Evolutionary conservation across 768 basidiomycete genomes (phyloP), one percentile per base, ranked within the genome.

Genomic region (Lepiota brunneoincarnata): DNA sequence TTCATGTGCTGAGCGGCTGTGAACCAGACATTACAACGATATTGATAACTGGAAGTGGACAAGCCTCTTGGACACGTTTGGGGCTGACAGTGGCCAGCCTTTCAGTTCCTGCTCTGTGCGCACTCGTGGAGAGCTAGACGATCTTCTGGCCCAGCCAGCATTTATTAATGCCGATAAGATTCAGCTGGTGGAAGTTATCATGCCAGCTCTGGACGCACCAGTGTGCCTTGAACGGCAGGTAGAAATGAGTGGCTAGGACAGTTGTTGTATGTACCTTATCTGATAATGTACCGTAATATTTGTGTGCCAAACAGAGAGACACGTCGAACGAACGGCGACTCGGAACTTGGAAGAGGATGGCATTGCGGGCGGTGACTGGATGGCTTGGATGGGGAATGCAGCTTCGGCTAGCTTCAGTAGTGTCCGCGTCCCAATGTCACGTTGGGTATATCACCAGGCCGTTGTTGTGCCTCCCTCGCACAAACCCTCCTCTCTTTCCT

Each of bases 1-100:
- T 23, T 20, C 12, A 11, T 24, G 17, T 23, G 2, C 26, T 26
- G 26, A 35, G 4, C 17, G 41, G 23, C 20, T 20, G 34, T 55
- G 20, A 23, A 23, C 26, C 24, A 48, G 89, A 52, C 81, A 84
- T 65, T 95, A 97, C 70, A 96, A 96, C 66, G 86, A 97, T 64
- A 87, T 98, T 59, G 75, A 78, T 23, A 72, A 86, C 62, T 97
- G 93, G 89, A 80, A 82, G 61, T 90, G 84, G 83, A 78, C 83
- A 2, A 72, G 72, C 52, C 74, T 91, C 28, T 72, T 90, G n/a
- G 74, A 74, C 28, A 77, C 79, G 24, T 71, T 90, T 38, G 82
- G 81, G 40, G 83, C 82, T 59, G 55, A 73, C 35, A 68, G 80
- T 26, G 78, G 78, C 49, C 72, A 72, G 23, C 64, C 73, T 17